A percentile compares a stretch with the other conserved stretches of the same genome.
Evolutionary conservation across 1,284 basidiomycete species (phyloP).

Genomic region (Gomphus bonarii): DNA sequence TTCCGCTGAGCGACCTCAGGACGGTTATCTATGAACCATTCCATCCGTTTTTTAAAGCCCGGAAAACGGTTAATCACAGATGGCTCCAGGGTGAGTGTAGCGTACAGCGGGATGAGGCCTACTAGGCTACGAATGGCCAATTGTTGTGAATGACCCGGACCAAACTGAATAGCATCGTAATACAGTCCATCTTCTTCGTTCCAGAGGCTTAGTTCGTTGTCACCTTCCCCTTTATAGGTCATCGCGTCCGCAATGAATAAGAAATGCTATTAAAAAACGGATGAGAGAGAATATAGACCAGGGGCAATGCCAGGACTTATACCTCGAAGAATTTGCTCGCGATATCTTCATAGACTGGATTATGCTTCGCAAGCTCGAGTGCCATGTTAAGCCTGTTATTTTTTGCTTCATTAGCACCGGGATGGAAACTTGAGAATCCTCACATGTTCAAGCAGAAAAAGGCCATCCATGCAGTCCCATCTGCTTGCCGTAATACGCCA

Average conservation of each 20-base stretch:
- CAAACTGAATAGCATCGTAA: constrained; percentile 93
- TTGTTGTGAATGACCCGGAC: constrained; percentile 77
- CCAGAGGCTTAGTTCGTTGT: constrained; percentile 81
- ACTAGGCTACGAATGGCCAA: constrained; percentile 90
- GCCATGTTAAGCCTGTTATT: constrained; percentile 82
- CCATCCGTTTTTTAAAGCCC: constrained; percentile 95
- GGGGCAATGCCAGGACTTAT: constrained; percentile 10
- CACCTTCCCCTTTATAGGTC: constrained; percentile 76
- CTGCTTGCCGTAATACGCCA: constrained; percentile 86
- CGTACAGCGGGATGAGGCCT: constrained; percentile 92
- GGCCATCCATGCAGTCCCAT: constrained; percentile 99
- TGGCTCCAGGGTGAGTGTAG: constrained; percentile 89
- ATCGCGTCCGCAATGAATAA: constrained; percentile 96
- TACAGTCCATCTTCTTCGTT: constrained; percentile 96
- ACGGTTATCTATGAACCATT: constrained; percentile 96
- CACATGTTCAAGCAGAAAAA: constrained; percentile 96
- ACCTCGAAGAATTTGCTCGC: constrained; percentile 98
- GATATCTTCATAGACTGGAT: constrained; percentile 96
- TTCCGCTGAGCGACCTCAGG: constrained; percentile 81
- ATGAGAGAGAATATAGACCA: background rate
- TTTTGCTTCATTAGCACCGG: background rate
- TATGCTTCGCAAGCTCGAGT: constrained; percentile 95
- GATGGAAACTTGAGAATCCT: constrained; percentile 17
- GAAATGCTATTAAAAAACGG: constrained; percentile 58
- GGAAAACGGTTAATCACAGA: constrained; percentile 83